Percentiles rank a stretch among this genome's conserved stretches.
These are phyloP conservation scores for Actinomucor elegans DNA, from an alignment of 371 early-diverging fungal species.

Conservation along the genomic window DNA sequence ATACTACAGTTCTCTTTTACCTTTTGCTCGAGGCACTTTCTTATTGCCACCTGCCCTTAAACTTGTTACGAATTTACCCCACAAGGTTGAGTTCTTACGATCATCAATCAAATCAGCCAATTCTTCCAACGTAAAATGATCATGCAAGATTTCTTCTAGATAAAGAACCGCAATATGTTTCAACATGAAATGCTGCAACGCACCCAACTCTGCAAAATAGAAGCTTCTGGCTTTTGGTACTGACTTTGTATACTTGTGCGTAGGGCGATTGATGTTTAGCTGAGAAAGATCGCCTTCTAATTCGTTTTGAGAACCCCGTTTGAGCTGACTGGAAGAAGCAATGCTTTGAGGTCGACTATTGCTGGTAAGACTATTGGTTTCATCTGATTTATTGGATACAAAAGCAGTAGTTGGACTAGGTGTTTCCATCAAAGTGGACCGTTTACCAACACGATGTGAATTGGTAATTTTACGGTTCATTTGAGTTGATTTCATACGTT, in stretches of 20 bases:
- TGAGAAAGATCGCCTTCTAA: conserved; percentile 8
- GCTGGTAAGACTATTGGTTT: background rate
- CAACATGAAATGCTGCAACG: conserved; percentile 81
- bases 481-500: conserved; percentile 62
- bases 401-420: conserved; percentile 40
- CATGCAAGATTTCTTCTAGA: conserved; percentile 71
- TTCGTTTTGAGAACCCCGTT: conserved; percentile 7
- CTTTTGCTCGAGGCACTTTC: conserved; percentile 62
- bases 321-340: background rate
- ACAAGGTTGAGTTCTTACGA: conserved; percentile 65
- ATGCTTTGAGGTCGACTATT: conserved; percentile 7
- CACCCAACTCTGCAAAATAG: conserved; percentile 80
- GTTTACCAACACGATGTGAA: conserved; percentile 56
- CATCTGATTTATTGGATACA: conserved; percentile 22
- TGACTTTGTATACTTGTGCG: conserved; percentile 28
- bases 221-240: conserved; percentile 49
- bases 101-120: conserved; percentile 73
- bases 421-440: conserved; percentile 61
- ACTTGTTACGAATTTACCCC: conserved; percentile 71
- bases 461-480: conserved; percentile 57
- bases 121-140: conserved; percentile 66
- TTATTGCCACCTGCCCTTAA: conserved; percentile 60
- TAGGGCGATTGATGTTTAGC: background rate
- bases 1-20: conserved; percentile 19
- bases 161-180: conserved; percentile 82